Evolutionary conservation across 148 eudicot genomes (phyloP).

Genomic region (Chenopodium album): DNA sequence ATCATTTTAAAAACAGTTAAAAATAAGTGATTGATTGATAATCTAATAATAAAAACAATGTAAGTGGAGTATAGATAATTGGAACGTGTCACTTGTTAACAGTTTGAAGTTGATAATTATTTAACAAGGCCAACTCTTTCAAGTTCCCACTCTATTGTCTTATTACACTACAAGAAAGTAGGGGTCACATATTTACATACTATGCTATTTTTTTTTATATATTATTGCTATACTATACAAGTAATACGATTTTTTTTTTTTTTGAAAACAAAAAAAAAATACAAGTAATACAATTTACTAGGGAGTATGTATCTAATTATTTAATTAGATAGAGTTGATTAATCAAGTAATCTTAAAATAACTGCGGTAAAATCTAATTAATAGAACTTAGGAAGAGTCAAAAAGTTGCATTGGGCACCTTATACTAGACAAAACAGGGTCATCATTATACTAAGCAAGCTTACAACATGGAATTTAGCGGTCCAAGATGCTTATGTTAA

Average conservation of each 20-base stretch:
- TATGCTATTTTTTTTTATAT: no score
- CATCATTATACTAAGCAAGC: conserved; percentile 29
- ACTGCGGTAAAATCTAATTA: conserved; percentile 8
- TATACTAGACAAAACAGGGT: conserved; percentile 26
- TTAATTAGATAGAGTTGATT: not conserved
- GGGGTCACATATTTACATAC: not conserved
- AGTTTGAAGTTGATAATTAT: not conserved
- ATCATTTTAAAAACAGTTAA: no score
- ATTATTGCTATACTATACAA: no score
- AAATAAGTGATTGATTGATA: no score
- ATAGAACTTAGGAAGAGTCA: conserved; percentile 19
- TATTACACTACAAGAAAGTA: not conserved
- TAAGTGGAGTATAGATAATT: not conserved
- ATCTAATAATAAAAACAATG: not conserved
- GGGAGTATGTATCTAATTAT: not conserved
- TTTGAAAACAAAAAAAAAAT: no score
- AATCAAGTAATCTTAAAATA: conserved; percentile 1
- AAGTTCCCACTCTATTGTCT: conserved; percentile 1
- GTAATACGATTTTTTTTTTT: no score
- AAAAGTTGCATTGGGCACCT: conserved; percentile 26
- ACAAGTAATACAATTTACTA: no score
- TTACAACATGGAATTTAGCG: conserved; percentile 18
- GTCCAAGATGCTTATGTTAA: conserved; percentile 33
- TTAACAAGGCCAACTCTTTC: not conserved
- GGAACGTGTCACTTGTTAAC: not conserved